A percentile compares a stretch with the other conserved stretches of the same genome.
These are phyloP conservation scores for Fusarium aywerte DNA, from an alignment of 2,329 filamentous ascomycete genomes.

Conservation along the genomic window DNA sequence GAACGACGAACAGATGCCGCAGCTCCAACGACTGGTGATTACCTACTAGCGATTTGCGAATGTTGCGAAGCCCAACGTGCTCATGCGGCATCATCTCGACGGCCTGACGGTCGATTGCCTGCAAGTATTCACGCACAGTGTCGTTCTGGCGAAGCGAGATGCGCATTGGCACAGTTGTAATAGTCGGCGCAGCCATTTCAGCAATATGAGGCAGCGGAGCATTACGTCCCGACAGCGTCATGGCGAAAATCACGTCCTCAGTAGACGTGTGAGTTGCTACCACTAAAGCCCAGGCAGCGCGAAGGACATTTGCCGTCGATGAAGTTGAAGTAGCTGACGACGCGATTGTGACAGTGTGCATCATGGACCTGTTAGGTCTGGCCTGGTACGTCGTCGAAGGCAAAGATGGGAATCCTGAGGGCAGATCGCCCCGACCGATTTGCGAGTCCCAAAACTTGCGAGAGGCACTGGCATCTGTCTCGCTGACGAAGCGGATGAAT, in stretches of 20 bases:
- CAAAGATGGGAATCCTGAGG: constrained; percentile 13
- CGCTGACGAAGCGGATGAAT: constrained; percentile 10
- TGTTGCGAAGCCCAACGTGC: constrained; percentile 33
- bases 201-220: constrained; percentile 14
- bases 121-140: constrained; percentile 55
- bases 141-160: constrained; percentile 43
- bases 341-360: constrained; percentile 2
- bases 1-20: constrained; percentile 1
- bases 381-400: constrained; percentile 8
- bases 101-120: constrained; percentile 42
- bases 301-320: constrained; percentile 10
- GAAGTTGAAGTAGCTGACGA: constrained; percentile 10
- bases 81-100: constrained; percentile 37
- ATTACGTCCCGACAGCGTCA: constrained; percentile 15
- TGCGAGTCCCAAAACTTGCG: constrained; percentile 10
- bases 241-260: constrained; percentile 21
- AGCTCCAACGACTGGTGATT: constrained; percentile 9
- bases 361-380: constrained; percentile 9
- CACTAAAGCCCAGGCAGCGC: constrained; percentile 15
- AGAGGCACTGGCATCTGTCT: constrained; percentile 12
- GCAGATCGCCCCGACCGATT: constrained; percentile 8
- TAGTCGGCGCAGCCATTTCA: constrained; percentile 20
- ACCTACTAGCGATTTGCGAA: constrained; percentile 15
- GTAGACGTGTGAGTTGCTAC: constrained; percentile 11
- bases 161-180: constrained; percentile 39